A percentile compares a stretch with the other conserved stretches of the same genome.
Conservation (phyloP, 805 yeast genomes). For the Spathaspora gorwiae region DNA sequence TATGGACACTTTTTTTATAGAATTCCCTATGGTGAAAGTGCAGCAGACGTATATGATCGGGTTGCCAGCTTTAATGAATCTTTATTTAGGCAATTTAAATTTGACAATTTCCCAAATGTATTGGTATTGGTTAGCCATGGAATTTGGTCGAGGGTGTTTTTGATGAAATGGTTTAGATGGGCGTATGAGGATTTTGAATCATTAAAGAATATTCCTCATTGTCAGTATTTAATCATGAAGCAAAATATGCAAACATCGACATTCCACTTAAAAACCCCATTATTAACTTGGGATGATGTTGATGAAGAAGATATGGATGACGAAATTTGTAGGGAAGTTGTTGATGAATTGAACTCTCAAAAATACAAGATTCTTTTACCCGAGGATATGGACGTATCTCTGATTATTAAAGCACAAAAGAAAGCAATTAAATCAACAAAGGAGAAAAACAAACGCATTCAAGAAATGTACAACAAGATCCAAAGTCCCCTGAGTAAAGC, state of each 20-base stretch:
- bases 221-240: conserved; percentile 78
- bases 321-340: conserved; percentile 32
- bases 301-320: conserved; percentile 36
- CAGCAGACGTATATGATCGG: conserved; percentile 92
- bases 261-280: conserved; percentile 54
- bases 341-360: conserved; percentile 35
- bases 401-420: conserved; percentile 34
- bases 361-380: background rate
- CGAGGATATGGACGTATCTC: conserved; percentile 34
- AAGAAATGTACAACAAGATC: conserved; percentile 31
- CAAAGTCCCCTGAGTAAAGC: conserved; percentile 1
- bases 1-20: conserved; percentile 81
- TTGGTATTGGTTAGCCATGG: conserved; percentile 89
- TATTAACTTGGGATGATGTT: conserved; percentile 70
- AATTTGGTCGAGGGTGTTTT: conserved; percentile 86
- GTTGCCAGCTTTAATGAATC: conserved; percentile 89
- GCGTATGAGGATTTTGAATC: conserved; percentile 83
- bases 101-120: conserved; percentile 69
- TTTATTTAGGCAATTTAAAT: conserved; percentile 71
- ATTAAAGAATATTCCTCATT: conserved; percentile 78
- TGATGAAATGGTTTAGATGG: conserved; percentile 96
- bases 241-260: conserved; percentile 43
- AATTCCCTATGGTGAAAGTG: conserved; percentile 91
- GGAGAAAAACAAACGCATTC: conserved; percentile 39
- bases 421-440: conserved; percentile 34